These are phyloP conservation scores for Komagataea norvegica DNA, from an alignment of 1,139 yeast species.

Conservation along the genomic window DNA sequence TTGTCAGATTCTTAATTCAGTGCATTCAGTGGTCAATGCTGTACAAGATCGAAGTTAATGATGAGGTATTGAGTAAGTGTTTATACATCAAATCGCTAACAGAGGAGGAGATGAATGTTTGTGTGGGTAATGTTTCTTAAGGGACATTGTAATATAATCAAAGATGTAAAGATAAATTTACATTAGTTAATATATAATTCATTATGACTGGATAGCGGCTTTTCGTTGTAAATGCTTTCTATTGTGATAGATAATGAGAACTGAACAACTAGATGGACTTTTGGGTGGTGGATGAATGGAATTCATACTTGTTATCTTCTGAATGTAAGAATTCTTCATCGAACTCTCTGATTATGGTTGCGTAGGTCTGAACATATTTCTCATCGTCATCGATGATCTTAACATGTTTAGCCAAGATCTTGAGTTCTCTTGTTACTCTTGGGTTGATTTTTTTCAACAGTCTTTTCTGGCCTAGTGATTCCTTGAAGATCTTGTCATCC, in stretches of 20 bases:
- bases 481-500: conserved; percentile 20
- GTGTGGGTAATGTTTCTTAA: conserved; percentile 24
- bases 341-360: conserved; percentile 18
- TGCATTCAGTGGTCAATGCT: conserved; percentile 81
- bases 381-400: conserved; percentile 21
- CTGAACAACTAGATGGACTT: conserved; percentile 5
- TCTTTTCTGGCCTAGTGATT: conserved; percentile 19
- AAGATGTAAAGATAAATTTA: too few species aligned
- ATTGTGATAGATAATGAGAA: too few species aligned
- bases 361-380: conserved; percentile 10
- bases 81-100: conserved; percentile 73
- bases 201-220: too few species aligned
- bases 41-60: conserved; percentile 46
- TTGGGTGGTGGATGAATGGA: conserved; percentile 19
- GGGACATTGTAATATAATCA: too few species aligned
- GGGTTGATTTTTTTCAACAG: conserved; percentile 22
- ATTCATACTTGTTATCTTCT: conserved; percentile 15
- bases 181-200: too few species aligned
- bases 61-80: conserved; percentile 74
- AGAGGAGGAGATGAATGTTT: conserved; percentile 65
- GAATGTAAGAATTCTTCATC: conserved; percentile 22
- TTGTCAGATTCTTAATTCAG: conserved; percentile 75
- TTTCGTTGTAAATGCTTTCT: too few species aligned
- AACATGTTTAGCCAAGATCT: conserved; percentile 16
- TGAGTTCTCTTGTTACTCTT: conserved; percentile 14